Evolutionary conservation across 495 filamentous ascomycete species (phyloP), one percentile per base, ranked within the genome.

Genomic region (Talaromyces trachyspermus): DNA sequence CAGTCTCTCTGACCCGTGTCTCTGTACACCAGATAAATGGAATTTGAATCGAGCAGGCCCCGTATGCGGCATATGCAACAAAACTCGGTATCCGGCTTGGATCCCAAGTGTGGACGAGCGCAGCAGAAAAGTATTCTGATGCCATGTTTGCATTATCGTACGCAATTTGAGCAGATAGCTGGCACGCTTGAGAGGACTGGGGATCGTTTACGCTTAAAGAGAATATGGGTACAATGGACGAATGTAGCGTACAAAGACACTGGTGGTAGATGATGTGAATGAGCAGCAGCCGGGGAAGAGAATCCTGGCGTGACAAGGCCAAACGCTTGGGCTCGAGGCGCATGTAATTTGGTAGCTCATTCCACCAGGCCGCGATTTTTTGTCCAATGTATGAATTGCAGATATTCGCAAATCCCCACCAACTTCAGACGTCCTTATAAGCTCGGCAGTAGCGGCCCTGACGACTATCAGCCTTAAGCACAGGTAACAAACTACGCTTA

Each of bases 101-200:
- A 22, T 41, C 38, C 9, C 18, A 41, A 4, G 38, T 9, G 7
- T 9, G 12, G 8, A 18, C 38, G 8, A 41, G 9, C 5, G 18
- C n/a, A 18, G 18, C 18, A 4, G 4, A 7, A n/a, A 22, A 18
- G 6, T 5, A 24, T 41, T 19, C 7, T 19, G 38, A 41, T 19
- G n/a, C 20, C 3, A 7, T n/a, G n/a, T 22, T 19, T 18, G 38
- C 38, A 41, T 41, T 4, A 7, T 22, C 11, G 15, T 5, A 24
- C 15, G 38, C 38, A 3, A 41, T 41, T 22, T 41, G 38, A 41
- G 38, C 38, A 8, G 38, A 41, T 8, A 41, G 9, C n/a, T 41
- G 38, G 6, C 38, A n/a, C 3, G 38, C 38, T 19, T 19, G 5
- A 19, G 38, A 4, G 5, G 9, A 8, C 4, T 41, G 17, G 5